phyloP scores from a whole-genome alignment of 805 yeast species.

The Scheffersomyces stipitis region DNA sequence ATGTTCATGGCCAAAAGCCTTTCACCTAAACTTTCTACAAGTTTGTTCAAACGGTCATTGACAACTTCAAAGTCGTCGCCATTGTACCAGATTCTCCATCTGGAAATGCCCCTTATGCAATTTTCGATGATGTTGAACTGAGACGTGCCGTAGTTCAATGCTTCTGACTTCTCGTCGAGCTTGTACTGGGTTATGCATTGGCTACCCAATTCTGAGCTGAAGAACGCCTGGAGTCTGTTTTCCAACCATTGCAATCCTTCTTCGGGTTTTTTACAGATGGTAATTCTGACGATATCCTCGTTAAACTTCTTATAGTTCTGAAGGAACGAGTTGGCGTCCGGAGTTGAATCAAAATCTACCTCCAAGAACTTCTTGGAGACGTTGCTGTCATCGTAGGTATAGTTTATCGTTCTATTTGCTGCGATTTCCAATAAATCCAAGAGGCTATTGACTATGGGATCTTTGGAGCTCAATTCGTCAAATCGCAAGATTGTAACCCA shows the following conservation, averaged over 20 bases:
- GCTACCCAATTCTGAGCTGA: conserved; percentile 67
- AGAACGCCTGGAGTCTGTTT: conserved; percentile 66
- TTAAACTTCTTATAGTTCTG: conserved; percentile 77
- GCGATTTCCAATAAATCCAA: conserved; percentile 73
- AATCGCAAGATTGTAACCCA: conserved; percentile 90
- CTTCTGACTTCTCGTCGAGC: conserved; percentile 58
- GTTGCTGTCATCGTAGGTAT: conserved; percentile 64
- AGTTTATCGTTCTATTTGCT: conserved; percentile 75
- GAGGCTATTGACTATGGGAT: conserved; percentile 53
- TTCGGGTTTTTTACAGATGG: conserved; percentile 82
- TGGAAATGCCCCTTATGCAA: conserved; percentile 83
- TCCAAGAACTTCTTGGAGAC: conserved; percentile 65
- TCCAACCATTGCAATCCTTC: conserved; percentile 84
- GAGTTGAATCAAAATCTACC: conserved; percentile 84
- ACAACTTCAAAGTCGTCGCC: conserved; percentile 53
- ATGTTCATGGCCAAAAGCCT: conserved; percentile 72
- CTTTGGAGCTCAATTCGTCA: conserved; percentile 65
- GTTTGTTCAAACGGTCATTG: conserved; percentile 50
- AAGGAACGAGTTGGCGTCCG: conserved; percentile 76
- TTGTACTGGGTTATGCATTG: conserved; percentile 56
- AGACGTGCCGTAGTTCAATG: conserved; percentile 73
- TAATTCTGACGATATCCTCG: conserved; percentile 87
- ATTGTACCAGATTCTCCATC: conserved; percentile 93
- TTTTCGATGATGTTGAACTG: conserved; percentile 88
- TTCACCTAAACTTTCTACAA: conserved; percentile 70